Conservation (phyloP, 345 rosid genomes). For the Rhodamnia argentea region DNA sequence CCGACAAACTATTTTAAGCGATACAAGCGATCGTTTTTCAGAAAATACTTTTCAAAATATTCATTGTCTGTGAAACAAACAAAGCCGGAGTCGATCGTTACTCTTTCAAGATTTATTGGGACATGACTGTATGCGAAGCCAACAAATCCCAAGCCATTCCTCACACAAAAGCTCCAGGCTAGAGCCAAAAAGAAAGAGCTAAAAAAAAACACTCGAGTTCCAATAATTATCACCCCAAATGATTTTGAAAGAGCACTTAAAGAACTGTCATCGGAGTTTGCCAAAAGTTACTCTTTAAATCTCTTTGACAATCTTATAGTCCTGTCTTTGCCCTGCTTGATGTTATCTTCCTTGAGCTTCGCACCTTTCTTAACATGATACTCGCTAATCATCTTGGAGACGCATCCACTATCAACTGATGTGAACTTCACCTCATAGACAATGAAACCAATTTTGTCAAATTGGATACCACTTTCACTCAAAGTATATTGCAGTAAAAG, state of each 20-base stretch:
- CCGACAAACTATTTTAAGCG: too few species aligned
- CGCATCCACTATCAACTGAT: background rate
- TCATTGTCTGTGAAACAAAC: too few species aligned
- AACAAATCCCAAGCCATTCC: background rate
- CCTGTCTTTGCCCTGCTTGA: background rate
- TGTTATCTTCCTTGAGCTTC: background rate
- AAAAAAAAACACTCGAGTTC: background rate
- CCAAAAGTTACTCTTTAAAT: background rate
- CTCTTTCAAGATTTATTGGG: background rate
- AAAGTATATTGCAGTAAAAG: background rate
- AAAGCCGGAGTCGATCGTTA: background rate
- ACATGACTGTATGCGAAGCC: background rate
- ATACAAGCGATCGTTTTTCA: too few species aligned
- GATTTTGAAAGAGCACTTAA: background rate
- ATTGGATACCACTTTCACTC: background rate
- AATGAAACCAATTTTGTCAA: background rate
- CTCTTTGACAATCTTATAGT: background rate
- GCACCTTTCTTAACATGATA: background rate
- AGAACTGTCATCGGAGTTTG: background rate
- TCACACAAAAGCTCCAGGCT: too few species aligned
- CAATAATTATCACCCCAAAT: background rate
- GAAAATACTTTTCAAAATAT: too few species aligned
- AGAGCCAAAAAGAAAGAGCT: too few species aligned
- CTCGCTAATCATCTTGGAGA: background rate
- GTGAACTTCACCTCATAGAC: too few species aligned